A percentile compares a stretch with the other conserved stretches of the same genome.
Evolutionary conservation across 1,139 yeast species (phyloP).

Genomic region (Wickerhamomyces sp.): DNA sequence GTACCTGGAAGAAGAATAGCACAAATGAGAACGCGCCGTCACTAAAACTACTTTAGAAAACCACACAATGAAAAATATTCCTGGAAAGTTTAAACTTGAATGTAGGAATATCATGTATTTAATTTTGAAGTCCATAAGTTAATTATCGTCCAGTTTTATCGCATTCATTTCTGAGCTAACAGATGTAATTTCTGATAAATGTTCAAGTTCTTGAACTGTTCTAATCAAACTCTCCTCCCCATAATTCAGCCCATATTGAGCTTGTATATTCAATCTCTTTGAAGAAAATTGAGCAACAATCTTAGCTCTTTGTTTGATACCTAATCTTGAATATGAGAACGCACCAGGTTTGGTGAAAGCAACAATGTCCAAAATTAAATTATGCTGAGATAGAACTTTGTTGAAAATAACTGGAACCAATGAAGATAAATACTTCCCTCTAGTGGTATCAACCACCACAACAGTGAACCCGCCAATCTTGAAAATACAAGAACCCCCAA

Average conservation of each 20-base stretch:
- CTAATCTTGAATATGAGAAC: conserved; percentile 66
- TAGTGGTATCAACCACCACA: conserved; percentile 68
- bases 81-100: too few relatives aligned
- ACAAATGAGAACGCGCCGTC: conserved; percentile 24
- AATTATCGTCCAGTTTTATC: background rate
- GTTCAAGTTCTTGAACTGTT: conserved; percentile 46
- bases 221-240: conserved; percentile 64
- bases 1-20: conserved; percentile 24
- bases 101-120: too few relatives aligned
- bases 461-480: conserved; percentile 81
- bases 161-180: background rate
- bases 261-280: conserved; percentile 36
- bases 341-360: conserved; percentile 68
- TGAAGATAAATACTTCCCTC: conserved; percentile 52
- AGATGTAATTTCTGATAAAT: conserved; percentile 2
- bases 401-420: conserved; percentile 82
- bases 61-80: too few relatives aligned
- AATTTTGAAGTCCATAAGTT: too few relatives aligned
- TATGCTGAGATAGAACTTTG: conserved; percentile 75
- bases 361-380: conserved; percentile 78
- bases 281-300: conserved; percentile 53
- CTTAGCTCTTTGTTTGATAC: conserved; percentile 71
- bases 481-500: conserved; percentile 67
- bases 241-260: conserved; percentile 49
- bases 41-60: conserved; percentile 10